Evolutionary conservation across 345 rosid genomes (phyloP), one percentile per base, ranked within the genome.

Genomic region (Salix suchowensis): DNA sequence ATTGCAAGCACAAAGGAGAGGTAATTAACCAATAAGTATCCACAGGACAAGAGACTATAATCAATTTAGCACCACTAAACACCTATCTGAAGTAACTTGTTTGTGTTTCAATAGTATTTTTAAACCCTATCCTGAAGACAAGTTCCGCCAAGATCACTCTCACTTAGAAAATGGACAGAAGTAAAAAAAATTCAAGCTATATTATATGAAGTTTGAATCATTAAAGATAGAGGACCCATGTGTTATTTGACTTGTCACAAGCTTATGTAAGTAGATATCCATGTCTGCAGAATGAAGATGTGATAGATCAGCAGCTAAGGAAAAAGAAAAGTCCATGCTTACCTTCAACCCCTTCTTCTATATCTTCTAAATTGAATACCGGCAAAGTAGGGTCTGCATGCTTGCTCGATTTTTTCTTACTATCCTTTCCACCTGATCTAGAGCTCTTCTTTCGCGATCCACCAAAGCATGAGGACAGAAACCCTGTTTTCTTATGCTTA

Each of bases 261-360:
- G 7, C 60, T 54, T 19, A 54, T 54, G 60, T 19, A 54, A 54
- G 1, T 32, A 21, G 12, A 67, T 55, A 54, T 72, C 1, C 42
- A 62, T 28, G 68, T 42, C 67, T 54, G 24, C n/a, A 54, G 60
- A 54, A 21, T 39, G 76, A 24, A 42, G 5, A 46, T 42, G 60
- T 26, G 1, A 65, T 30, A 3, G 16, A 64, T 44, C 60, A 19
- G 5, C 19, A 48, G 14, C 2, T 23, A 74, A 65, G 50, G 67
- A 48, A 12, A 48, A 21, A 4, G 21, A 19, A 68, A 26, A 11
- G 40, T 1, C 8, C 54, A 18, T 8, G 24, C 61, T 78, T 65
- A 78, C 85, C 85, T 78, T 82, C 85, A 28, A 82, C 81, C 28
- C 85, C 85, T 72, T 78, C 84, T 78, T 82, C 85, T 70, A 78